These are phyloP conservation scores for Pachyrhizus erosus DNA, from an alignment of 306 rosid species.

Conservation along the genomic window DNA sequence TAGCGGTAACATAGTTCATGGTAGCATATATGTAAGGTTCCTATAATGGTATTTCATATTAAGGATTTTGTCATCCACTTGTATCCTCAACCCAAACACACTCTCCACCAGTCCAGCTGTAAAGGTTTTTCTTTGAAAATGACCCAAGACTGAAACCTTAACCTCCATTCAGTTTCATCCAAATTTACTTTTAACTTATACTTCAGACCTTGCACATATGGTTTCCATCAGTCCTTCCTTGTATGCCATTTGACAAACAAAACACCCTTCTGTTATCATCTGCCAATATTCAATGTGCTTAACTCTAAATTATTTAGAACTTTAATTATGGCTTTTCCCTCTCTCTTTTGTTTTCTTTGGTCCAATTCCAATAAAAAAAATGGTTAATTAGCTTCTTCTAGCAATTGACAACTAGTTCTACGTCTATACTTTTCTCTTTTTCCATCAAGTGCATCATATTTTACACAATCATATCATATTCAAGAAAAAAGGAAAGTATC, in stretches of 20 bases:
- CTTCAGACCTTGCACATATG: slow-evolving; percentile 37
- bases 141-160: slow-evolving; percentile 46
- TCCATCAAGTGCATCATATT: slow-evolving; percentile 30
- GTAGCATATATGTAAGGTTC: slow-evolving; percentile 25
- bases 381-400: slow-evolving; percentile 3
- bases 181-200: slow-evolving; percentile 40
- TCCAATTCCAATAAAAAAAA: slow-evolving; percentile 14
- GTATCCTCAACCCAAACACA: slow-evolving; percentile 21
- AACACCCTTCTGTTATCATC: slow-evolving; percentile 34
- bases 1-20: slow-evolving; percentile 28
- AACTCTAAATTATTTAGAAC: slow-evolving; percentile 21
- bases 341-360: not conserved
- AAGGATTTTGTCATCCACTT: slow-evolving; percentile 41
- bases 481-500: slow-evolving; percentile 18
- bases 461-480: not conserved
- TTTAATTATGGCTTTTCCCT: not conserved
- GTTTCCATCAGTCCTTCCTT: slow-evolving; percentile 34
- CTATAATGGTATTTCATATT: slow-evolving; percentile 21
- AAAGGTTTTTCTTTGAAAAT: slow-evolving; percentile 47
- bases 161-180: slow-evolving; percentile 40
- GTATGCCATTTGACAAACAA: slow-evolving; percentile 35
- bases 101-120: slow-evolving; percentile 46
- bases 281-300: slow-evolving; percentile 19
- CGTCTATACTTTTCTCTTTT: not conserved
- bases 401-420: slow-evolving; percentile 15